Percentiles rank a stretch among this genome's conserved stretches.
Conservation (phyloP, 192 early-diverging fungal species). For the Rhizoclosmatium sp. region DNA sequence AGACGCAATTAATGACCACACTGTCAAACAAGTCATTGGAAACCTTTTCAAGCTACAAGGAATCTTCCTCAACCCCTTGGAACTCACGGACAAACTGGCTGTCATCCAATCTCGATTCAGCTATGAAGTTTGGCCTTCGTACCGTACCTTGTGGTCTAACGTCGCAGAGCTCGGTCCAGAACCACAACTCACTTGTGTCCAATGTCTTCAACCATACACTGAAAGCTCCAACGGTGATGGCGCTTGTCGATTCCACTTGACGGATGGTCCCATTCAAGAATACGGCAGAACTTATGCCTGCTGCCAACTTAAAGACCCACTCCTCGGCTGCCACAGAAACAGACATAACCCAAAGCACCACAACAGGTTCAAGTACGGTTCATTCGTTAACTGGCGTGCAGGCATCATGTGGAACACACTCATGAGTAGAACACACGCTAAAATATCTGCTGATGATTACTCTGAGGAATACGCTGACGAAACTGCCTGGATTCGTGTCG, state of each 20-base stretch:
- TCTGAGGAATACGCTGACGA: not conserved
- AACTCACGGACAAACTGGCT: slow-evolving; percentile 27
- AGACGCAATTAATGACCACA: not conserved
- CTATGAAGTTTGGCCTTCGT: slow-evolving; percentile 6
- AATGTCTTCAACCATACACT: slow-evolving; percentile 4
- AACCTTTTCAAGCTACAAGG: slow-evolving; percentile 33
- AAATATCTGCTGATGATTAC: slow-evolving; percentile 19
- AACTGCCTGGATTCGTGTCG: too few species aligned
- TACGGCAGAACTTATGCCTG: not conserved
- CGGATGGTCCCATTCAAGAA: not conserved
- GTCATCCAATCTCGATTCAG: slow-evolving; percentile 8
- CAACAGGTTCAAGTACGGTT: slow-evolving; percentile 25
- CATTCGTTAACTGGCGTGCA: slow-evolving; percentile 18
- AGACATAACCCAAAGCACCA: slow-evolving; percentile 27
- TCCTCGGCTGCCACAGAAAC: slow-evolving; percentile 3
- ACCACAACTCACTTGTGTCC: slow-evolving; percentile 21
- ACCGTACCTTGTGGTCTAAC: slow-evolving; percentile 20
- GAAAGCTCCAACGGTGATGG: slow-evolving; percentile 30
- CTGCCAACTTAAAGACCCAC: not conserved
- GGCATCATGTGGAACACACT: not conserved
- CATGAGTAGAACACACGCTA: not conserved
- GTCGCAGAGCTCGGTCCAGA: slow-evolving; percentile 14
- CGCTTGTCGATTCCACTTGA: slow-evolving; percentile 29
- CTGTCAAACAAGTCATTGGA: not conserved
- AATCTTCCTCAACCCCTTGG: slow-evolving; percentile 31